These are phyloP conservation scores for Aspergillus panamensis DNA, from an alignment of 495 filamentous ascomycete species.

Conservation along the genomic window DNA sequence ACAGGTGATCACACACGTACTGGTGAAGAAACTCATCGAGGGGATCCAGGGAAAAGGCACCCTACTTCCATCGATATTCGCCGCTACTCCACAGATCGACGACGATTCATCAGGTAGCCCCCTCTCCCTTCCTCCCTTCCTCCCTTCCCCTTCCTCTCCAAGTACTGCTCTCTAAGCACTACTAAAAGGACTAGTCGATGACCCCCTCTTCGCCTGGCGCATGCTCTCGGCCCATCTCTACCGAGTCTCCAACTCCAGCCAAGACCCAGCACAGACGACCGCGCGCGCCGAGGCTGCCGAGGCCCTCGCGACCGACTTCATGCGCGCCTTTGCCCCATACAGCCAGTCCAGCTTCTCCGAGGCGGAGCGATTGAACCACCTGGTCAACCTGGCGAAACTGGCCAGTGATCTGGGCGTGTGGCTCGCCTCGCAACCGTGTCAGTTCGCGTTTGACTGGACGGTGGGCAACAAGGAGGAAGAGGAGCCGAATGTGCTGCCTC, in stretches of 20 bases:
- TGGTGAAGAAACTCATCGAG: conserved; percentile 19
- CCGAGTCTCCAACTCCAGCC: neutral
- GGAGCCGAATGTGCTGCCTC: conserved; percentile 18
- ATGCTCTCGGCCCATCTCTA: conserved; percentile 26
- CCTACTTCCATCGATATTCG: conserved; percentile 21
- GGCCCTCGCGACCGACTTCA: conserved; percentile 20
- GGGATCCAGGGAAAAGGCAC: conserved; percentile 17
- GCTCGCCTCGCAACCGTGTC: conserved; percentile 30
- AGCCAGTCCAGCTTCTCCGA: conserved; percentile 14
- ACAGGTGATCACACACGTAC: conserved; percentile 21
- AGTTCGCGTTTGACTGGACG: conserved; percentile 23
- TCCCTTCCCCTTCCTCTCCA: too few species aligned
- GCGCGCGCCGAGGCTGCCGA: conserved; percentile 5
- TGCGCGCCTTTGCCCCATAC: conserved; percentile 21
- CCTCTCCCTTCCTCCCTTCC: neutral
- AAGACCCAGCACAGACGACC: neutral
- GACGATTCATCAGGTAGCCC: neutral
- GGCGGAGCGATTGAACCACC: conserved; percentile 15
- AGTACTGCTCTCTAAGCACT: too few species aligned
- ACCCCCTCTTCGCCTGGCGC: conserved; percentile 26
- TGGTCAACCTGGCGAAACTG: conserved; percentile 18
- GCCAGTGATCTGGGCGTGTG: conserved; percentile 24
- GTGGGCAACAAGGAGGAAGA: neutral
- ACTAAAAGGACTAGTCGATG: too few species aligned
- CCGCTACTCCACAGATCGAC: neutral